Conservation (phyloP, 1,139 yeast species). For the Pneumocystis murina region DNA sequence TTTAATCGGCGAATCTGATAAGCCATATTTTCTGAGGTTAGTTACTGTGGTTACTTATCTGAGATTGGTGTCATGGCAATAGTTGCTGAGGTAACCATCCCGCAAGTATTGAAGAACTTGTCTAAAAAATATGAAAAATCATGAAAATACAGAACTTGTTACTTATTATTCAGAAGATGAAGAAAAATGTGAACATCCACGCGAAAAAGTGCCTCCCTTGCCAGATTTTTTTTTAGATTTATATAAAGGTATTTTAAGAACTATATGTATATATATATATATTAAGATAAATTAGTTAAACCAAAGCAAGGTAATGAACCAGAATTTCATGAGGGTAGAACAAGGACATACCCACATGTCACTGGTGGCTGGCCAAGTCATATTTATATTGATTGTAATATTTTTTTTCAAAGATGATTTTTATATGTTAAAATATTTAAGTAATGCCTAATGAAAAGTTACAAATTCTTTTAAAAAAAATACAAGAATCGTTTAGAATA, state of each 20-base stretch:
- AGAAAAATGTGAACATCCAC: background rate
- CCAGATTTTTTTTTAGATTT: conserved; percentile 21
- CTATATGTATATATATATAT: background rate
- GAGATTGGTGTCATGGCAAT: background rate
- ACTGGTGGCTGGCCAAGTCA: conserved; percentile 25
- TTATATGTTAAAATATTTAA: background rate
- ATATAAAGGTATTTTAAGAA: conserved; percentile 10
- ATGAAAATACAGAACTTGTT: background rate
- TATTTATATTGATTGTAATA: conserved; percentile 23
- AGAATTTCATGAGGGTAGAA: conserved; percentile 20
- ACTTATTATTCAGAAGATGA: background rate
- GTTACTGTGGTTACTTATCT: background rate
- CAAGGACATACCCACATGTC: conserved; percentile 19
- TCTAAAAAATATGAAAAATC: background rate
- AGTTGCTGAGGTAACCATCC: background rate
- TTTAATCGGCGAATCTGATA: background rate
- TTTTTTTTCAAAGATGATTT: background rate
- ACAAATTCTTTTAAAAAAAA: conserved; percentile 1
- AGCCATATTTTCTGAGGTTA: background rate
- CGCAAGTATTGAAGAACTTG: background rate
- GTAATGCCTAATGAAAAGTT: conserved; percentile 3
- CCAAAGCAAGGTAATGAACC: conserved; percentile 18
- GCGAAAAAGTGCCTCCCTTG: conserved; percentile 12
- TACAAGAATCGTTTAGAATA: conserved; percentile 4
- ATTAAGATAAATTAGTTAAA: conserved; percentile 10